A percentile compares a stretch with the other conserved stretches of the same genome.
These are phyloP conservation scores for Nectriaceae sp. DNA, from an alignment of 2,329 filamentous ascomycete genomes.

Conservation along the genomic window DNA sequence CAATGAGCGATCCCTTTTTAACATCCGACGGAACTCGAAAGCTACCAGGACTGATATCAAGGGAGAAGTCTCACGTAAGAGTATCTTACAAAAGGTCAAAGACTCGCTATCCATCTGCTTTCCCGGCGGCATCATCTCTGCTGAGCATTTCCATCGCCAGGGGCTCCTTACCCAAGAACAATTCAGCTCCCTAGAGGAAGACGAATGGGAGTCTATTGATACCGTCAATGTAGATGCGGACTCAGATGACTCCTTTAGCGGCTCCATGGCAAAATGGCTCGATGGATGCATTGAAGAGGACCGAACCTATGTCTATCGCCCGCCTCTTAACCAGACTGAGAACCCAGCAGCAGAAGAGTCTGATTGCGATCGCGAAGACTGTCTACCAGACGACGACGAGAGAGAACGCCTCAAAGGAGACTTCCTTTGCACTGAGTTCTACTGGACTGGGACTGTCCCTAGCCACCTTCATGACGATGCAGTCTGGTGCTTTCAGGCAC, in stretches of 20 bases:
- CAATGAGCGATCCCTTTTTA: constrained; percentile 65
- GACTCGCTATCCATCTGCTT: constrained; percentile 30
- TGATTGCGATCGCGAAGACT: constrained; percentile 1
- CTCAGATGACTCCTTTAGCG: background rate
- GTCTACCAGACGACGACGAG: constrained; percentile 18
- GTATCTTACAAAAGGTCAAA: constrained; percentile 9
- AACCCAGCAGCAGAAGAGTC: constrained; percentile 1
- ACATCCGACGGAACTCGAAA: constrained; percentile 47
- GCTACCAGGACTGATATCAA: background rate
- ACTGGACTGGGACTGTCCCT: constrained; percentile 17
- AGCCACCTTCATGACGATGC: constrained; percentile 6
- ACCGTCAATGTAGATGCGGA: background rate
- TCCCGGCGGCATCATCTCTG: constrained; percentile 49
- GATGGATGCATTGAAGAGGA: constrained; percentile 17
- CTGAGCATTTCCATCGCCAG: constrained; percentile 53
- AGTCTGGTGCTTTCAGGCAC: constrained; percentile 16
- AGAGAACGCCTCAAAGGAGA: constrained; percentile 58
- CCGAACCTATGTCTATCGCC: constrained; percentile 21
- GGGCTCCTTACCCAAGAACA: constrained; percentile 65
- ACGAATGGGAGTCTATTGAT: constrained; percentile 22
- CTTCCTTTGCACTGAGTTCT: constrained; percentile 34
- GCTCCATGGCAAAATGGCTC: constrained; percentile 19
- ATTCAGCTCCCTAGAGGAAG: constrained; percentile 48
- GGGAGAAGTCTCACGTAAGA: constrained; percentile 15
- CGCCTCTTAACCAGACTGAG: constrained; percentile 18